Conservation (phyloP, 805 yeast species). For the Cyberlindnera veronae region DNA sequence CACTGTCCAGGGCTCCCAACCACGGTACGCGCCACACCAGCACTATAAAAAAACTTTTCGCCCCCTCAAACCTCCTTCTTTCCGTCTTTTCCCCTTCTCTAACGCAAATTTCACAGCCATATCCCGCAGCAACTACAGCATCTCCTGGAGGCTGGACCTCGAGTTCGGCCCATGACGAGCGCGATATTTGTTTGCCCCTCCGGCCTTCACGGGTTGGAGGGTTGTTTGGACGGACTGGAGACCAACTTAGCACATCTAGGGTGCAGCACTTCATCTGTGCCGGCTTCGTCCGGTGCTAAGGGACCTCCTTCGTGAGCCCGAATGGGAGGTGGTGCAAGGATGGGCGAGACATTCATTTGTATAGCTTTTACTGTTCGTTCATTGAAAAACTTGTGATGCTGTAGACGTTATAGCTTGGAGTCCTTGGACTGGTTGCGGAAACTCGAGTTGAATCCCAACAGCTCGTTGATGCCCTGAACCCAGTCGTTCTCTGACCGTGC, state of each 20-base stretch:
- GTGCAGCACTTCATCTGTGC: constrained; percentile 66
- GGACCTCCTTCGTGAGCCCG: constrained; percentile 76
- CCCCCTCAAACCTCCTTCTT: background rate
- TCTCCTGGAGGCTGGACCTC: constrained; percentile 68
- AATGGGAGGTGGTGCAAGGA: constrained; percentile 61
- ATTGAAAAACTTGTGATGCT: background rate
- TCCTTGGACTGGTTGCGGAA: constrained; percentile 47
- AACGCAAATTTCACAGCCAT: constrained; percentile 65
- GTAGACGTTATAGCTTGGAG: constrained; percentile 10
- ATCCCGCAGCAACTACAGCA: constrained; percentile 55
- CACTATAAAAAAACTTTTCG: background rate
- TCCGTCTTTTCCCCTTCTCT: constrained; percentile 4
- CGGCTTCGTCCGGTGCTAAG: constrained; percentile 48
- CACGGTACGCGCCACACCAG: background rate
- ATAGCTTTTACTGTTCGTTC: no score
- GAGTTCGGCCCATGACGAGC: constrained; percentile 70
- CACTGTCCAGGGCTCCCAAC: no score
- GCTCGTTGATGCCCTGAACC: constrained; percentile 85
- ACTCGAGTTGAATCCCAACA: constrained; percentile 83
- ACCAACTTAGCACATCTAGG: constrained; percentile 60
- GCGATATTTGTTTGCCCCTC: constrained; percentile 42
- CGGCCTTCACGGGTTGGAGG: constrained; percentile 14
- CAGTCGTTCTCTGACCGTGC: constrained; percentile 83
- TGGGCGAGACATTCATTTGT: constrained; percentile 33
- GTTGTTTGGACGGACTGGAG: constrained; percentile 54